Percentiles rank a stretch among this genome's conserved stretches.
phyloP scores from a whole-genome alignment of 495 filamentous ascomycete species.

The Aspergillus ostianus region DNA sequence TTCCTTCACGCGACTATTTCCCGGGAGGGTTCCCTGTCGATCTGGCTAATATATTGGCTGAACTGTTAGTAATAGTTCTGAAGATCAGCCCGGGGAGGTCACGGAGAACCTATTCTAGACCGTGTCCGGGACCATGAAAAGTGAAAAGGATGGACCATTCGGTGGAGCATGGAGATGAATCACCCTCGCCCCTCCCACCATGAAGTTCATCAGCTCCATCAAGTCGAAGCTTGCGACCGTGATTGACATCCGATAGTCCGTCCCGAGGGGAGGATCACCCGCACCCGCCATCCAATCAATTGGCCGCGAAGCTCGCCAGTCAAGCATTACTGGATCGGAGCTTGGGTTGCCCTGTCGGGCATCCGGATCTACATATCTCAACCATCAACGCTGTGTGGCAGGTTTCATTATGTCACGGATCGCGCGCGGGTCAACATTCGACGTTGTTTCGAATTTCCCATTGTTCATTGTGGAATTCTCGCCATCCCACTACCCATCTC shows the following conservation, averaged over 20 bases:
- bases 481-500: too few species aligned
- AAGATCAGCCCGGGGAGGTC: conserved; percentile 1
- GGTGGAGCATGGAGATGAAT: not conserved
- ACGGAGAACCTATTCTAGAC: not conserved
- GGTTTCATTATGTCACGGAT: conserved; percentile 3
- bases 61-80: conserved; percentile 4
- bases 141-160: not conserved
- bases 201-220: too few species aligned
- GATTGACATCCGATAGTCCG: conserved; percentile 6
- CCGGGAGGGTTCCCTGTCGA: conserved; percentile 3
- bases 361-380: conserved; percentile 3
- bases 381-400: not conserved
- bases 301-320: not conserved
- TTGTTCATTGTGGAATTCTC: not conserved
- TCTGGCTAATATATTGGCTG: conserved; percentile 6
- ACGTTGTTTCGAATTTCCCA: not conserved
- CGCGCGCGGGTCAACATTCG: not conserved
- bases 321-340: conserved; percentile 4
- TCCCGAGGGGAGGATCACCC: conserved; percentile 4
- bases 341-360: conserved; percentile 3
- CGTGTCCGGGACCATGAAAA: not conserved
- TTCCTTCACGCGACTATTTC: not conserved
- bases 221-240: not conserved
- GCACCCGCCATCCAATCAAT: conserved; percentile 3
- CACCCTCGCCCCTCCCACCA: not conserved